Evolutionary conservation across 2,329 filamentous ascomycete species (phyloP).

Genomic region (Bimuria novae-zelandiae): DNA sequence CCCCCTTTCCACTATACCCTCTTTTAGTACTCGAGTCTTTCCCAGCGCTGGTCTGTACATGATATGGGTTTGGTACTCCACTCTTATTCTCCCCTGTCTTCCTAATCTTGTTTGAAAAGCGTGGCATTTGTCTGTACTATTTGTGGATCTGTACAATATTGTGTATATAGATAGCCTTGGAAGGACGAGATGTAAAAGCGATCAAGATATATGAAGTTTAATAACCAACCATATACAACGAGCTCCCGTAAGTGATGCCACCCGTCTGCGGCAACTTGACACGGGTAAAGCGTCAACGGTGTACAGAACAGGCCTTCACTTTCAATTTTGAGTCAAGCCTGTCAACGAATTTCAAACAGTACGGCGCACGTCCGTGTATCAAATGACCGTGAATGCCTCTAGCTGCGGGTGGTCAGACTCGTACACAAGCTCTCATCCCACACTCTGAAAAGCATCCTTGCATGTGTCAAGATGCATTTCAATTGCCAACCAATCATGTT

Average conservation of each 20-base stretch:
- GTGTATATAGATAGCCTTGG: constrained; percentile 39
- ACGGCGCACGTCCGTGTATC: no score
- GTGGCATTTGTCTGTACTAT: constrained; percentile 37
- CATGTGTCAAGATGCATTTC: no score
- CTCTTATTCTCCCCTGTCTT: constrained; percentile 39
- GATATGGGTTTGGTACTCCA: constrained; percentile 44
- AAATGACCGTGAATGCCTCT: no score
- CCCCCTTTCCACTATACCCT: constrained; percentile 39
- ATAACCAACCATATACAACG: background rate
- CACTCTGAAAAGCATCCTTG: no score
- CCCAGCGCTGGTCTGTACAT: constrained; percentile 41
- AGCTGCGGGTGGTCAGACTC: no score
- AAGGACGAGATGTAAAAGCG: constrained; percentile 38
- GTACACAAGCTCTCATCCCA: no score
- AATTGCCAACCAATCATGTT: no score
- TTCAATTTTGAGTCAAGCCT: no score
- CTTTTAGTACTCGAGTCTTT: constrained; percentile 36
- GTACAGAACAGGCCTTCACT: no score
- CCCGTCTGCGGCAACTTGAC: background rate
- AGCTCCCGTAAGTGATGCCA: background rate
- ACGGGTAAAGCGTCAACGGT: no score
- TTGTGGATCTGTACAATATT: constrained; percentile 43
- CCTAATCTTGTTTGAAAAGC: constrained; percentile 38
- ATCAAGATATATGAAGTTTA: constrained; percentile 32
- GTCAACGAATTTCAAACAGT: no score